phyloP scores from a whole-genome alignment of 2,329 filamentous ascomycete species.

The Immersiporthe knoxdaviesiana region DNA sequence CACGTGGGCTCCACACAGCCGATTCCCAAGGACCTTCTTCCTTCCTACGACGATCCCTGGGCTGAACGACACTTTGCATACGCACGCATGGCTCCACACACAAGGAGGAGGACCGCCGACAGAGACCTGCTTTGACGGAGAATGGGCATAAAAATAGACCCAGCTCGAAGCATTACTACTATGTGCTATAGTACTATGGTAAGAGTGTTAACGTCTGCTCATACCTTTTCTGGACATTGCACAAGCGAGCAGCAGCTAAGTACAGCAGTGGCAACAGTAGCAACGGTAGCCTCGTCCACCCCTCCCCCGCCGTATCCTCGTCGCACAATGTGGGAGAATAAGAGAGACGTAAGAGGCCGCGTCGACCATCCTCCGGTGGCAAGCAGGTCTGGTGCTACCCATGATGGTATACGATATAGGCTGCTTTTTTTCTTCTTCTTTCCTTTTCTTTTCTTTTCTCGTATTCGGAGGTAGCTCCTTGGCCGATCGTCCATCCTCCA shows the following conservation, averaged over 20 bases:
- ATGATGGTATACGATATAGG: not conserved
- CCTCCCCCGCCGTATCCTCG: not conserved
- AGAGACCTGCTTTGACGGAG: not conserved
- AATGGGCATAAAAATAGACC: not conserved
- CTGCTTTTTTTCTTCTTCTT: not conserved
- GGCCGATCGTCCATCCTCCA: not conserved
- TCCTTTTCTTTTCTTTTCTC: too few relatives aligned
- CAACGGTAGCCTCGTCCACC: too few relatives aligned
- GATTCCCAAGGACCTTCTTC: too few relatives aligned
- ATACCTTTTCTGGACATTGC: not conserved
- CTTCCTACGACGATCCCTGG: not conserved
- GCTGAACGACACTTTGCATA: not conserved
- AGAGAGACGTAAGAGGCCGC: conserved; percentile 1
- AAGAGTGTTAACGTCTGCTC: not conserved
- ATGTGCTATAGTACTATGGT: not conserved
- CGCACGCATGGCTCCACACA: not conserved
- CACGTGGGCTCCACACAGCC: not conserved
- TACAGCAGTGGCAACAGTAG: too few relatives aligned
- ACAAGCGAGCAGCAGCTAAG: not conserved
- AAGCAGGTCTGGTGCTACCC: not conserved
- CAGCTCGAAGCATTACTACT: not conserved
- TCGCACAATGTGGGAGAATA: not conserved
- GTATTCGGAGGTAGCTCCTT: not conserved
- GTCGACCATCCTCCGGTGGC: not conserved
- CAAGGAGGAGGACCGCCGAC: not conserved